Base-by-base conservation (phyloP, 768 basidiomycete species). In the Termitomyces sp. region DNA sequence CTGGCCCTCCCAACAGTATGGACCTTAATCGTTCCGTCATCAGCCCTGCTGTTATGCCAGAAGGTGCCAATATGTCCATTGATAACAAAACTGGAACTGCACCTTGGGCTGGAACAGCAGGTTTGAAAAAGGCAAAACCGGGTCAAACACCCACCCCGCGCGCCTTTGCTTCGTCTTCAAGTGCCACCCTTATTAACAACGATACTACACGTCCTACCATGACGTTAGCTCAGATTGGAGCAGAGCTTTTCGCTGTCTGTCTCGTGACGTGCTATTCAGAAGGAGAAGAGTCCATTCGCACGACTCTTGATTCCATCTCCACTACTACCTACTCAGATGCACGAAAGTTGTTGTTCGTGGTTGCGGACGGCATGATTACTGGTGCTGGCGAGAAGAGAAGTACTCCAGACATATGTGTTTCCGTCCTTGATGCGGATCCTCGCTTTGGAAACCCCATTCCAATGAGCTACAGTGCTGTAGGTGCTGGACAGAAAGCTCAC, bases 361-460 rank as follows among this genome's bases (percentile, higher is more conserved):
- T 99, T 12, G 95, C 95, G 49, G 97, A 99, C 71, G 97, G 97
- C 1, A 97, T 99, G 93, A 95, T 99, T 63, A 98, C 96, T 0
- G 97, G 97, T 36, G 89, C 89, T 4, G 97, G 97, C 37, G 97
- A 98, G 79, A 96, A 95, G 75, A 80, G 78, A 66, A 95, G 93
- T 62, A 99, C 97, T 7, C 97, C 97, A 7, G 97, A 99, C 71
- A 95, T 94, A 48, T 98, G 96, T 68, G 95, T 98, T 44, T 80
- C 86, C 42, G 70, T 99, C 57, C 72, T 99, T 51, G 95, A 98
- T 65, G 91, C 91, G 4, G 97, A 99, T 72, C 89, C 92, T 27
- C 82, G 97, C 15, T 99, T 98, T 67, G 97, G 96, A 27, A 94
- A 97, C 66, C 97, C 97, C 2, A 85, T 85, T 47, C 93, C 96